Percentiles rank a stretch among this genome's conserved stretches.
Evolutionary conservation across 1,284 basidiomycete species (phyloP).

Genomic region (Papiliotrema terrestris): DNA sequence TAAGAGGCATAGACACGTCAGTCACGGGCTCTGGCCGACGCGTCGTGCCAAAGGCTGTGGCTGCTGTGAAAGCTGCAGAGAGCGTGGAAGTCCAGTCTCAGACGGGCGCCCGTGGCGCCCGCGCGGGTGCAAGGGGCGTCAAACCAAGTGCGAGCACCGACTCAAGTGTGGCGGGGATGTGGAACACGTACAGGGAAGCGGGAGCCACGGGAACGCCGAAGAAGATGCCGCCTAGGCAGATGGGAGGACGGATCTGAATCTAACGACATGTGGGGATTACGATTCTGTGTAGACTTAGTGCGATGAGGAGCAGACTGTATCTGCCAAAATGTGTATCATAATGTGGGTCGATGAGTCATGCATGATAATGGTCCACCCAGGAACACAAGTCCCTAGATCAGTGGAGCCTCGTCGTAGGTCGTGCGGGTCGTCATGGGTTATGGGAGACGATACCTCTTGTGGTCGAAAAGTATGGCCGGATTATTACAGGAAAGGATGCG

Average conservation of each 20-base stretch:
- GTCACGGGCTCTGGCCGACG: neutral
- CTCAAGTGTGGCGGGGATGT: slow-evolving; percentile 2
- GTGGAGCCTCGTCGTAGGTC: neutral
- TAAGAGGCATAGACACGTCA: slow-evolving; percentile 1
- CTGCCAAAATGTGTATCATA: slow-evolving; percentile 4
- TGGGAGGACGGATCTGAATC: slow-evolving; percentile 9
- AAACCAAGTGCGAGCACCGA: slow-evolving; percentile 3
- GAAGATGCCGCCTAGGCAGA: neutral
- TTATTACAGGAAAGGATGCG: slow-evolving; percentile 62
- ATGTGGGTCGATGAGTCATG: neutral
- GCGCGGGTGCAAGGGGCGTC: neutral
- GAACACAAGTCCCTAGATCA: too few species aligned
- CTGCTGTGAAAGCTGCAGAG: neutral
- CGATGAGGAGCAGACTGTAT: too few species aligned
- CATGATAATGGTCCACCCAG: neutral
- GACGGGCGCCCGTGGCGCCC: neutral
- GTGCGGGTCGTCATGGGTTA: too few species aligned
- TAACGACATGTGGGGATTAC: too few species aligned
- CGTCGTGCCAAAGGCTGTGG: neutral
- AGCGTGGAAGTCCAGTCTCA: neutral
- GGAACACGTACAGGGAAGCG: slow-evolving; percentile 7
- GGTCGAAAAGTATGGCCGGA: too few species aligned
- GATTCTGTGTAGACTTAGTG: too few species aligned
- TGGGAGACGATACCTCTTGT: too few species aligned
- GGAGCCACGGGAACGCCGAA: slow-evolving; percentile 4